Percentiles rank a stretch among this genome's conserved stretches.
phyloP scores from a whole-genome alignment of 495 filamentous ascomycete species.

The Parathielavia hyrcaniae region DNA sequence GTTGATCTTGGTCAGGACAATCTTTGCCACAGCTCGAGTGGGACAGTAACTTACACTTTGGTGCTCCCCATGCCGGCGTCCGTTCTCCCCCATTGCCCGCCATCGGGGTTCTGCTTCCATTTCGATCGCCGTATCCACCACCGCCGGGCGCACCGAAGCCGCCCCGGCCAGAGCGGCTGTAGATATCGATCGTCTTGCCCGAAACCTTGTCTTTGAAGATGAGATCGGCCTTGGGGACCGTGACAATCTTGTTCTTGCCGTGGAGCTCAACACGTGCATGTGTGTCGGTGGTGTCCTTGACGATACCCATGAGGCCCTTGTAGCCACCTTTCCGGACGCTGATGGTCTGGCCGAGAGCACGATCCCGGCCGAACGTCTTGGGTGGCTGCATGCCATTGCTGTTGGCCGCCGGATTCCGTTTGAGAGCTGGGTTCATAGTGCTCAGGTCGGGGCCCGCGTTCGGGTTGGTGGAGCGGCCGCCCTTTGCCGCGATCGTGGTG shows the following conservation, averaged over 20 bases:
- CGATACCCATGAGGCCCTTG: conserved; percentile 90
- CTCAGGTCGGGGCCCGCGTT: conserved; percentile 65
- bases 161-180: conserved; percentile 50
- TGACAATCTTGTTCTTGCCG: conserved; percentile 80
- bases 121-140: conserved; percentile 35
- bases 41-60: conserved; percentile 51
- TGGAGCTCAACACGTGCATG: conserved; percentile 87
- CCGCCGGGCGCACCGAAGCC: conserved; percentile 25
- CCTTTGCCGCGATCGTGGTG: conserved; percentile 83
- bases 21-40: neutral
- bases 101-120: conserved; percentile 60
- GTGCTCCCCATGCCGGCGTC: conserved; percentile 61
- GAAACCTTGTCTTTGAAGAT: conserved; percentile 77
- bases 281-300: conserved; percentile 82
- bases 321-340: conserved; percentile 73
- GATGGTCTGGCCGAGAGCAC: conserved; percentile 85
- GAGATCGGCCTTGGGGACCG: conserved; percentile 68
- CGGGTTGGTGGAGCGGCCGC: conserved; percentile 61
- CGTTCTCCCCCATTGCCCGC: conserved; percentile 53
- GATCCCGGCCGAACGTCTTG: conserved; percentile 69
- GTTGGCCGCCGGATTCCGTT: conserved; percentile 48
- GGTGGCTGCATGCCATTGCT: conserved; percentile 67
- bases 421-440: conserved; percentile 88
- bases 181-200: conserved; percentile 64
- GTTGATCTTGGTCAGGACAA: conserved; percentile 23